Evolutionary conservation across 345 rosid genomes (phyloP).

Genomic region (Euphorbia pulcherrima): DNA sequence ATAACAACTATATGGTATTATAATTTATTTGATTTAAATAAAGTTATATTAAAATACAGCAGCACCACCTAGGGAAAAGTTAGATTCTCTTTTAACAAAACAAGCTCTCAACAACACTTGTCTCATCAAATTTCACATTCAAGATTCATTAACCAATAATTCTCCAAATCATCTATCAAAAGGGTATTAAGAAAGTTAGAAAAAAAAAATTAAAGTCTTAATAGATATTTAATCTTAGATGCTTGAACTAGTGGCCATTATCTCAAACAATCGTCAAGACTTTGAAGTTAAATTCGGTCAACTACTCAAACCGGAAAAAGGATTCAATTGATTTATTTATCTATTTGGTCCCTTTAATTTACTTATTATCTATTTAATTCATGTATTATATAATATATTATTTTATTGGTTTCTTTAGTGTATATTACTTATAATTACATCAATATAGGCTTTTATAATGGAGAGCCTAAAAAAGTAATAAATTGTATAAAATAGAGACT

Average conservation of each 20-base stretch:
- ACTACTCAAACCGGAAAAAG: constrained; percentile 20
- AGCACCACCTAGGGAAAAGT: not conserved
- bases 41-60: not conserved
- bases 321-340: too few species aligned
- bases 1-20: not conserved
- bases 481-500: too few species aligned
- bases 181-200: too few species aligned
- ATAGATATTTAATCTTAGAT: constrained; percentile 19
- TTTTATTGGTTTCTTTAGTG: too few species aligned
- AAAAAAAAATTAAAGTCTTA: too few species aligned
- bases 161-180: constrained; percentile 10
- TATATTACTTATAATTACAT: too few species aligned
- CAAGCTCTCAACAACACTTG: not conserved
- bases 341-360: too few species aligned
- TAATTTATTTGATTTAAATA: constrained; percentile 2
- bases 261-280: constrained; percentile 30
- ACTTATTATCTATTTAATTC: too few species aligned
- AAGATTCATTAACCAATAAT: constrained; percentile 24
- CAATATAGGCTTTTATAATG: too few species aligned
- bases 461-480: too few species aligned
- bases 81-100: constrained; percentile 3
- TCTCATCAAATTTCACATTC: not conserved
- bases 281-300: constrained; percentile 33
- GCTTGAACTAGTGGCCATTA: constrained; percentile 37
- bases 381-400: too few species aligned